Conservation (phyloP, 805 yeast genomes). For the Zygoascus bituminiphila region DNA sequence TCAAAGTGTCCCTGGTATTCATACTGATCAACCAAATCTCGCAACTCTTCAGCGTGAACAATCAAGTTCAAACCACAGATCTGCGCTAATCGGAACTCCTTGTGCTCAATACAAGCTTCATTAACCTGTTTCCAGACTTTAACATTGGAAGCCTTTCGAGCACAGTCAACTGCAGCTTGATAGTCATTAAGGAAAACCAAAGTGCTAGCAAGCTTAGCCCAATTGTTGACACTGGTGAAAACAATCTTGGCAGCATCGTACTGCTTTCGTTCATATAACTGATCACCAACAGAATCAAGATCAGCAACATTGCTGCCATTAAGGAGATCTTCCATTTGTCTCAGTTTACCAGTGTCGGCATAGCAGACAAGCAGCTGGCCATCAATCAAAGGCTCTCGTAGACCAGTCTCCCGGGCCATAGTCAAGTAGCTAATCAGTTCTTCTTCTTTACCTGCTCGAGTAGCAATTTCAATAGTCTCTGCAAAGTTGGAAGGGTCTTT, state of each 20-base stretch:
- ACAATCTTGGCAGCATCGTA: slow-evolving; percentile 90
- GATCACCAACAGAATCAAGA: slow-evolving; percentile 86
- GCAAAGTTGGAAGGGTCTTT: slow-evolving; percentile 84
- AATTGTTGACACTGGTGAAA: slow-evolving; percentile 79
- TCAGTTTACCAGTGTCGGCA: slow-evolving; percentile 66
- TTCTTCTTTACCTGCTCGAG: slow-evolving; percentile 93
- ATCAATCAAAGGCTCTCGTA: slow-evolving; percentile 88
- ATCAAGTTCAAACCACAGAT: slow-evolving; percentile 96
- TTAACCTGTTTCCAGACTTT: slow-evolving; percentile 97
- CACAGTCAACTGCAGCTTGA: slow-evolving; percentile 97
- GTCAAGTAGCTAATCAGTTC: slow-evolving; percentile 78
- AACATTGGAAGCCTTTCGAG: slow-evolving; percentile 91
- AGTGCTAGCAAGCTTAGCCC: slow-evolving; percentile 94
- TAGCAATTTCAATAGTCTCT: slow-evolving; percentile 89
- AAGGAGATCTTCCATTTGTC: slow-evolving; percentile 78
- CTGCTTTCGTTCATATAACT: slow-evolving; percentile 67
- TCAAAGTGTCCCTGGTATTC: slow-evolving; percentile 87
- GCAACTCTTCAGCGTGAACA: slow-evolving; percentile 94
- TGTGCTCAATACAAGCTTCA: slow-evolving; percentile 90
- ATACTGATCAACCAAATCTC: slow-evolving; percentile 78
- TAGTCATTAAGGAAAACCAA: slow-evolving; percentile 85
- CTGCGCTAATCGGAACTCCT: slow-evolving; percentile 94
- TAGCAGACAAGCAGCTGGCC: slow-evolving; percentile 84
- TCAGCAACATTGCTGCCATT: slow-evolving; percentile 89
- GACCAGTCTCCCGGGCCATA: slow-evolving; percentile 77